Evolutionary conservation across 345 rosid genomes (phyloP).

Genomic region (Diplotaxis tenuifolia): DNA sequence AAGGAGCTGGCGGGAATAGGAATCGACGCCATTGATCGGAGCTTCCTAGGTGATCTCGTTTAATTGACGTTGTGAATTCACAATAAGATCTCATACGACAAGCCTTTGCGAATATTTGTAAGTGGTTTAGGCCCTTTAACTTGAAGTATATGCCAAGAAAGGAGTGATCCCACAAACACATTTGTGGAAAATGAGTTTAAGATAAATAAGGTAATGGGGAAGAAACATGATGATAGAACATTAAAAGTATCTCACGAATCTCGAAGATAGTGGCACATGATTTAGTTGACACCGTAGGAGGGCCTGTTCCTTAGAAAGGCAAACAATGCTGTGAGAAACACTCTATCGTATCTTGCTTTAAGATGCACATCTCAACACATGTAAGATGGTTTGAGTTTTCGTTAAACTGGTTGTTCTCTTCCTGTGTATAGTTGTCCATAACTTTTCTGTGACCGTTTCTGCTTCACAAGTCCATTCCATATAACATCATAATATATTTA

Average conservation of each 20-base stretch:
- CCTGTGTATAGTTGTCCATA: background rate
- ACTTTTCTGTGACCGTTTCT: background rate
- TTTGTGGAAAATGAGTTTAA: background rate
- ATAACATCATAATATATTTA: no score
- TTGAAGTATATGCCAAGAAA: background rate
- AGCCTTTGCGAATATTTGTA: background rate
- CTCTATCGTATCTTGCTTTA: background rate
- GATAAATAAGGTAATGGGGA: background rate
- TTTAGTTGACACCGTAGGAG: background rate
- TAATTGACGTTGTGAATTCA: background rate
- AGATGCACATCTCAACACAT: no score
- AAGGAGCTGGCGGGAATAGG: constrained; percentile 4
- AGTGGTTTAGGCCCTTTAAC: background rate
- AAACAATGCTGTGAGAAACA: background rate
- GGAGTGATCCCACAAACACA: background rate
- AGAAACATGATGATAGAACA: background rate
- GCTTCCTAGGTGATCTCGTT: background rate
- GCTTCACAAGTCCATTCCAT: background rate
- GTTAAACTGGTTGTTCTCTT: background rate
- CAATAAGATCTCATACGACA: background rate
- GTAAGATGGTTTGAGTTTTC: background rate
- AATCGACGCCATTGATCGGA: background rate
- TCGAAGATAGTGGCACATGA: background rate
- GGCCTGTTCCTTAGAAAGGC: background rate
- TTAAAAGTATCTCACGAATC: background rate